Conservation (phyloP, 2,329 filamentous ascomycete species). For the Fusarium denticulatum region DNA sequence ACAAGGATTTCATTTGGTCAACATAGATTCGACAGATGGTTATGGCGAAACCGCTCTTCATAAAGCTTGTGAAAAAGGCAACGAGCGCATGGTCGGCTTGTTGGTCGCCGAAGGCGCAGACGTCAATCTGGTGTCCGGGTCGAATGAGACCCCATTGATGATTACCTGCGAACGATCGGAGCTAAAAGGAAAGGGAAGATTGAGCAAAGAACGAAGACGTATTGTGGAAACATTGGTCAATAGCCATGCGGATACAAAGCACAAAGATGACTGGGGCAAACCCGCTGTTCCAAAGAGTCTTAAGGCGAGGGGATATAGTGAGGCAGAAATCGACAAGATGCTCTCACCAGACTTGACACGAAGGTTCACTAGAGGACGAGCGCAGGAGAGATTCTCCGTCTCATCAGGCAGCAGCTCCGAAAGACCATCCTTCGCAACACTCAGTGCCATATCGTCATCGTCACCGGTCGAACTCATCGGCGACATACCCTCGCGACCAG, state of each 20-base stretch:
- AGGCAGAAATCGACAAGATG: conserved; percentile 5
- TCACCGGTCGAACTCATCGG: background rate
- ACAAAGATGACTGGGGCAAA: background rate
- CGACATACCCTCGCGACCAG: background rate
- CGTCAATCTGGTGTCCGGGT: background rate
- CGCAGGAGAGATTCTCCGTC: background rate
- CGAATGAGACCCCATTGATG: conserved; percentile 8
- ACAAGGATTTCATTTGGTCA: background rate
- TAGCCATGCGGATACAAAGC: background rate
- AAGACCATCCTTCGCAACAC: background rate
- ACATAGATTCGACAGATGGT: conserved; percentile 2
- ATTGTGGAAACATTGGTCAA: conserved; percentile 8
- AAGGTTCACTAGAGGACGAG: background rate
- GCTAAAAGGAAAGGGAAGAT: background rate
- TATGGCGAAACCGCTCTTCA: conserved; percentile 16
- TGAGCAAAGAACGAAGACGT: background rate
- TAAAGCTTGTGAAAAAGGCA: conserved; percentile 16
- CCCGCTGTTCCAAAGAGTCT: background rate
- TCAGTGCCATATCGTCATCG: background rate
- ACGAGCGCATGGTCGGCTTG: background rate
- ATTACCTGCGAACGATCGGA: background rate
- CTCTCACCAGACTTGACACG: background rate
- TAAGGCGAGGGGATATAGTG: conserved; percentile 4
- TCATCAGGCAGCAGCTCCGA: background rate
- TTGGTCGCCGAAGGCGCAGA: conserved; percentile 13